Evolutionary conservation across 306 rosid genomes (phyloP).

Genomic region (Chamaecrista fasciculata): DNA sequence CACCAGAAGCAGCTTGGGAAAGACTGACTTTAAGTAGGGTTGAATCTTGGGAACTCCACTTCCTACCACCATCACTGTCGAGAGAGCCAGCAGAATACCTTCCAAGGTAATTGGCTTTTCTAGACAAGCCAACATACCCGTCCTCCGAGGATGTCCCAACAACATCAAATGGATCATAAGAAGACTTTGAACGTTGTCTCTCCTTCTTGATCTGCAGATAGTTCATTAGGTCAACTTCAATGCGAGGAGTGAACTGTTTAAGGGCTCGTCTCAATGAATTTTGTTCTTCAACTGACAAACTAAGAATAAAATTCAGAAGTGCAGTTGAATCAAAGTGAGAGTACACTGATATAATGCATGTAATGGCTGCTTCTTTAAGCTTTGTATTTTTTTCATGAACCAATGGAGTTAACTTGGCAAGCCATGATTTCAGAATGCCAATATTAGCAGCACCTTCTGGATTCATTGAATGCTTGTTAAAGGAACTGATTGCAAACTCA

Average conservation of each 20-base stretch:
- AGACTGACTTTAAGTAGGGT: constrained; percentile 43
- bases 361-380: constrained; percentile 91
- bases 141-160: constrained; percentile 96
- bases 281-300: constrained; percentile 93
- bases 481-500: constrained; percentile 83
- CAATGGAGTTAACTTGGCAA: constrained; percentile 82
- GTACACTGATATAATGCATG: constrained; percentile 94
- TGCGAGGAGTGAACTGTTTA: constrained; percentile 95
- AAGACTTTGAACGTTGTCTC: constrained; percentile 75
- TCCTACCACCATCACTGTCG: constrained; percentile 79
- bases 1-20: constrained; percentile 68
- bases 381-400: constrained; percentile 87
- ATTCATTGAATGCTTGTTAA: constrained; percentile 76
- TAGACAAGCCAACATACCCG: constrained; percentile 67
- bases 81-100: constrained; percentile 88
- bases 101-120: constrained; percentile 67
- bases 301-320: constrained; percentile 84
- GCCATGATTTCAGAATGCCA: constrained; percentile 96
- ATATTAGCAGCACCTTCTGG: constrained; percentile 82
- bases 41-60: constrained; percentile 91
- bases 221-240: constrained; percentile 94
- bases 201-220: constrained; percentile 95
- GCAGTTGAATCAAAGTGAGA: constrained; percentile 89
- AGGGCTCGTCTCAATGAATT: constrained; percentile 96
- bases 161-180: constrained; percentile 83